A percentile compares a stretch with the other conserved stretches of the same genome.
phyloP scores from a whole-genome alignment of 2,329 filamentous ascomycete genomes.

The Trichoderma asperellum region DNA sequence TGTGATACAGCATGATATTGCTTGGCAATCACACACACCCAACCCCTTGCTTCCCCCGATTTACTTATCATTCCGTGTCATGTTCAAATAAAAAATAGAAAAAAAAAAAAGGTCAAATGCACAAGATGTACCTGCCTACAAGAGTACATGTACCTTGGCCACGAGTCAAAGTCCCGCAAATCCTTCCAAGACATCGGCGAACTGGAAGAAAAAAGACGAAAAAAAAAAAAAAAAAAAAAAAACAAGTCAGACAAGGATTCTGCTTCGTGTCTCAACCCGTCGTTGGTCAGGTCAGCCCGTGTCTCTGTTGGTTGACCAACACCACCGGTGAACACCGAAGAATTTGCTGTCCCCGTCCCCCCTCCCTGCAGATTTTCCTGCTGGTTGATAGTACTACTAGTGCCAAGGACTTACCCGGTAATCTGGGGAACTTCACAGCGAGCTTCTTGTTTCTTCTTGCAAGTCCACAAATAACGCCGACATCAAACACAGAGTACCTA shows the following conservation, averaged over 20 bases:
- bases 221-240: not conserved
- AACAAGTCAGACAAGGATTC: not conserved
- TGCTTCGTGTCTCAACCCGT: not conserved
- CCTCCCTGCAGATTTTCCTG: not conserved
- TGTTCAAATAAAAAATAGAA: not conserved
- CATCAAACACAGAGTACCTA: not conserved
- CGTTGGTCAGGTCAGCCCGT: not conserved
- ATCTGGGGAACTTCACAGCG: not conserved
- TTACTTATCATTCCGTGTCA: not conserved
- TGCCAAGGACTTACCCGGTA: not conserved
- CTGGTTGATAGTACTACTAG: no score
- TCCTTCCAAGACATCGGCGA: slow-evolving; percentile 22
- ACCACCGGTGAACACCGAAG: not conserved
- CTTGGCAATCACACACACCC: not conserved
- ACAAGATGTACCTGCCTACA: no score
- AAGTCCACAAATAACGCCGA: not conserved
- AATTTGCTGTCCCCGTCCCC: no score
- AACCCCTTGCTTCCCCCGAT: not conserved
- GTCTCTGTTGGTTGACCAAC: not conserved
- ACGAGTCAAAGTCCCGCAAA: not conserved
- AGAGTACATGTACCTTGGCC: not conserved
- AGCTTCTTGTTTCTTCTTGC: not conserved
- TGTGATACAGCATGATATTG: not conserved
- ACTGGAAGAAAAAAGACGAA: not conserved
- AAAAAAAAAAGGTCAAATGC: not conserved